A percentile compares a stretch with the other conserved stretches of the same genome.
phyloP scores from a whole-genome alignment of 202 grass and related monocot species.

The Saccharum hybrid region DNA sequence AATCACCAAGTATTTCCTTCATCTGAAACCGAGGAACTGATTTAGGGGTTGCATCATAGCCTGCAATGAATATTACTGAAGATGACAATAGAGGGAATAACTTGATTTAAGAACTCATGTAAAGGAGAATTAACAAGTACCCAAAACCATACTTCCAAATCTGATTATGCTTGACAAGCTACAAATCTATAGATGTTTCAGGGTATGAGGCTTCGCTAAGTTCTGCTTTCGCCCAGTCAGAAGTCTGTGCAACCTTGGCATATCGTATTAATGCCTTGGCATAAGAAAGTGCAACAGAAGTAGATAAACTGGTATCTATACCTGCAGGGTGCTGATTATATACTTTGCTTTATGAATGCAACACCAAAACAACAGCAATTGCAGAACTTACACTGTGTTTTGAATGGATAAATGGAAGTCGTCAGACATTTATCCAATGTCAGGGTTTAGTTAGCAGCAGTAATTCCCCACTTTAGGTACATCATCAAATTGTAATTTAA shows the following conservation, averaged over 20 bases:
- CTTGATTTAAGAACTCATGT: constrained; percentile 1
- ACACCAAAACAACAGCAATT: constrained; percentile 10
- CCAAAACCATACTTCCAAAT: background rate
- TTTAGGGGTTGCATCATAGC: background rate
- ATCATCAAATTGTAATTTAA: constrained; percentile 5
- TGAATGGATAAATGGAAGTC: background rate
- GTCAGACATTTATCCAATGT: background rate
- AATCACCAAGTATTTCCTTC: constrained; percentile 71
- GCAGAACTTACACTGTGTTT: background rate
- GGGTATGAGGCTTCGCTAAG: background rate
- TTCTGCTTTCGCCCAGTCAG: background rate
- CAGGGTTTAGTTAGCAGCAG: background rate
- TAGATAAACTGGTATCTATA: background rate
- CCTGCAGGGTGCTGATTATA: background rate
- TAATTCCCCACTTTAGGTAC: constrained; percentile 13
- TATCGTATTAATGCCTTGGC: background rate
- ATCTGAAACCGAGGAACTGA: constrained; percentile 53
- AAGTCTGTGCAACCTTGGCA: constrained; percentile 10
- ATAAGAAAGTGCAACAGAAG: constrained; percentile 4
- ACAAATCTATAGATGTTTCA: constrained; percentile 12
- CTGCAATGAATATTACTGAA: background rate
- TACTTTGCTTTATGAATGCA: constrained; percentile 25
- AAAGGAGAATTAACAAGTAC: constrained; percentile 4
- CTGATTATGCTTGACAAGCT: background rate
- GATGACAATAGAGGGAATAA: constrained; percentile 6